Percentiles rank a stretch among this genome's conserved stretches.
phyloP scores from a whole-genome alignment of 495 filamentous ascomycete genomes.

The Aspergillus hancockii region DNA sequence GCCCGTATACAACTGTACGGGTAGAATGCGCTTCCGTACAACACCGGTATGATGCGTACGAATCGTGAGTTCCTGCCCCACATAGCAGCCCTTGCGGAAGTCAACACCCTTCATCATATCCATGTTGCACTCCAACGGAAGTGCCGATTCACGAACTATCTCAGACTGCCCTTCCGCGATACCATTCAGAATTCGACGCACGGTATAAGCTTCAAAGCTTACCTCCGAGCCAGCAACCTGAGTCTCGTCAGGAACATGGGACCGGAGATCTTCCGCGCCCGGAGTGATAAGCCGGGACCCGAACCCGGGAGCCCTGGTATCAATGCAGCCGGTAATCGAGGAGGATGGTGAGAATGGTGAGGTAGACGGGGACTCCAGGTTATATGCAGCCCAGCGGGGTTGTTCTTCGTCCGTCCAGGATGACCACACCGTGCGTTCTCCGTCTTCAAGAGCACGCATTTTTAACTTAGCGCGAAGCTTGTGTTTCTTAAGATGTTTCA shows the following conservation, averaged over 20 bases:
- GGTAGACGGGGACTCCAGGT: constrained; percentile 36
- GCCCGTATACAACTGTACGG: constrained; percentile 69
- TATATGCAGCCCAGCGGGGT: constrained; percentile 48
- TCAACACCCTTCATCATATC: constrained; percentile 82
- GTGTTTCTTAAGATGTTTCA: constrained; percentile 75
- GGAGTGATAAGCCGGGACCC: constrained; percentile 60
- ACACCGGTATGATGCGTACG: constrained; percentile 92
- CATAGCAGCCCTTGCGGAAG: constrained; percentile 95
- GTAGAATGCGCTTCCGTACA: constrained; percentile 86
- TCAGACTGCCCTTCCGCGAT: constrained; percentile 83
- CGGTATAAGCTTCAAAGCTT: constrained; percentile 52
- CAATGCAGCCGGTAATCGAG: constrained; percentile 48
- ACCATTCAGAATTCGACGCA: constrained; percentile 75
- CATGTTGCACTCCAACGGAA: constrained; percentile 83
- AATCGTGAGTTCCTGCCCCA: constrained; percentile 95
- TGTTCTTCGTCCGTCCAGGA: constrained; percentile 58
- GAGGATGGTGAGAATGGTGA: constrained; percentile 29
- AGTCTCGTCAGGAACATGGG: constrained; percentile 37
- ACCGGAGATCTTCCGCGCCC: constrained; percentile 39
- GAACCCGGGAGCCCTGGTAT: constrained; percentile 68
- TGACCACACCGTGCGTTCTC: constrained; percentile 65
- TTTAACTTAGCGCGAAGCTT: constrained; percentile 79
- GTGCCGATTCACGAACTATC: constrained; percentile 63
- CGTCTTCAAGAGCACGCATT: constrained; percentile 61
- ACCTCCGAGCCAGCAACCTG: constrained; percentile 38